A percentile compares a stretch with the other conserved stretches of the same genome.
Conservation (phyloP, 2,329 filamentous ascomycete species). For the Macrophomina tecta region DNA sequence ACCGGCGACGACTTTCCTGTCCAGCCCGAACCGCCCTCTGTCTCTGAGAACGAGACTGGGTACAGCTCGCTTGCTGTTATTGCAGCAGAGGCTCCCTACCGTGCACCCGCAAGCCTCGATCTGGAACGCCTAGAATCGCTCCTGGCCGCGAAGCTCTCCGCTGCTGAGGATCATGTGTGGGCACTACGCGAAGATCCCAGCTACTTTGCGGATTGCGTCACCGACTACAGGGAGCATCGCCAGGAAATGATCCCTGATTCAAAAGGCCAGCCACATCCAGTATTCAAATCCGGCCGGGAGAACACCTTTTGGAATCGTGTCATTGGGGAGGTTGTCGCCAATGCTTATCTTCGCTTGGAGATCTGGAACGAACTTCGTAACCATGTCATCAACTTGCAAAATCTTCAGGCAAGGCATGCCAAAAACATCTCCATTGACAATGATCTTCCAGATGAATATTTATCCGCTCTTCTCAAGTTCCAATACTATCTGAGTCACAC, state of each 20-base stretch:
- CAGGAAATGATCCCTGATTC: slow-evolving; percentile 52
- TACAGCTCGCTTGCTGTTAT: slow-evolving; percentile 50
- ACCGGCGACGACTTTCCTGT: slow-evolving; percentile 40
- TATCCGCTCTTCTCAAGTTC: slow-evolving; percentile 50
- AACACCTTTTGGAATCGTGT: slow-evolving; percentile 50
- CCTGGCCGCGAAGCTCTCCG: slow-evolving; percentile 49
- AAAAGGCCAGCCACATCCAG: slow-evolving; percentile 40
- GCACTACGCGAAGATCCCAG: slow-evolving; percentile 63
- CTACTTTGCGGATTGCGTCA: slow-evolving; percentile 58
- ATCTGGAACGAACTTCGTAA: slow-evolving; percentile 48
- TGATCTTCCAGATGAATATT: slow-evolving; percentile 48
- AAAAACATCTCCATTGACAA: slow-evolving; percentile 39
- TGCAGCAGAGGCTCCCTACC: slow-evolving; percentile 60
- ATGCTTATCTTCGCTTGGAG: slow-evolving; percentile 46
- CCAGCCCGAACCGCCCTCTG: slow-evolving; percentile 46
- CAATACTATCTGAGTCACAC: slow-evolving; percentile 43
- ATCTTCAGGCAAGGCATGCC: slow-evolving; percentile 44
- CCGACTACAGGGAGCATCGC: slow-evolving; percentile 56
- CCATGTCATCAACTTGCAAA: slow-evolving; percentile 34
- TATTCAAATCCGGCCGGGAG: slow-evolving; percentile 30
- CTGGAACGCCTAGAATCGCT: slow-evolving; percentile 53
- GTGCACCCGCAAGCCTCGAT: slow-evolving; percentile 55
- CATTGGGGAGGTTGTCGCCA: slow-evolving; percentile 41
- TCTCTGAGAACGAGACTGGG: slow-evolving; percentile 39
- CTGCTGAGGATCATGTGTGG: slow-evolving; percentile 62